Evolutionary conservation across 2,329 filamentous ascomycete genomes (phyloP), one percentile per base, ranked within the genome.

Genomic region (Lasiodiplodia gonubiensis): DNA sequence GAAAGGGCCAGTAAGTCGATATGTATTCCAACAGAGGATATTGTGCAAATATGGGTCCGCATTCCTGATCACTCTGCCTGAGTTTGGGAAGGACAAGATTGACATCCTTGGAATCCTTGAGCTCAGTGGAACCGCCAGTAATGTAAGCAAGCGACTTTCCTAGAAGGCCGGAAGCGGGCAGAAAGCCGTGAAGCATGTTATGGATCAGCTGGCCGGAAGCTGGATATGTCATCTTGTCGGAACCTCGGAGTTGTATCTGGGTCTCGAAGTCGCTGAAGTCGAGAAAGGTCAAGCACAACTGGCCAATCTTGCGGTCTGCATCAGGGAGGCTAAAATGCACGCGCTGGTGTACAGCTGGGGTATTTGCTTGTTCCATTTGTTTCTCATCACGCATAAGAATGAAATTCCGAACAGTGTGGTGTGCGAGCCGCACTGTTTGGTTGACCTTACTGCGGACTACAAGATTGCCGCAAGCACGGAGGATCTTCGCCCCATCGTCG

Each of bases 241-340:
- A 14, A 16, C 11, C 21, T 21, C 49, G 11, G 1, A 27, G 10
- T 30, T 52, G 12, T 2, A 70, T n/a, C 21, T 72, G 68, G 4
- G 72, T 76, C 61, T 80, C 74, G 48, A 82, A 82, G 51, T 81
- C 77, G 46, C 74, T 77, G 60, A 80, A 80, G 11, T 76, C 69
- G 21, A 82, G 75, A 68, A 82, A 83, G 0, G 78, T 79, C 16
- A 80, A 53, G 68, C 80, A 81, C 53, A 79, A 74, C 37, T 80
- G 75, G 3, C 78, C 78, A 49, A 78, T 66, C 6, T 72, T 55
- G 33, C 74, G 71, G 64, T 81, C 71, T 1, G 71, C 73, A 16
- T 74, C 69, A 16, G 70, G 30, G 3, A 70, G 5, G 8, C 74
- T 52, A n/a, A 81, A 69, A 35, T 68, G 60, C 10, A 69, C 12